Conservation (phyloP, 176 grass and related monocot species). For the Oryza officinalis region DNA sequence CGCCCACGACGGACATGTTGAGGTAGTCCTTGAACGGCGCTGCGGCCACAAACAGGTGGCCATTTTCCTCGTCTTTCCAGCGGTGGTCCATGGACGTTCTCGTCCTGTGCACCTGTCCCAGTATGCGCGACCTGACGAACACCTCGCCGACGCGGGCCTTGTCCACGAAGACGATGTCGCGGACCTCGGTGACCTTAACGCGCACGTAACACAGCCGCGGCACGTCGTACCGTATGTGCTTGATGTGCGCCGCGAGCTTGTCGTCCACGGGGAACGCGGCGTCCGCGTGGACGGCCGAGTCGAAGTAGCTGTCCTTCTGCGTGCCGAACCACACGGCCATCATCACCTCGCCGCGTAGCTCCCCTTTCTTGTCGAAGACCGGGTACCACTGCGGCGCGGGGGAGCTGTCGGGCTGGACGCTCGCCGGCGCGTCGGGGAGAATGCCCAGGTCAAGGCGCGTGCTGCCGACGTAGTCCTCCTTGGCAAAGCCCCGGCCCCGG, state of each 20-base stretch:
- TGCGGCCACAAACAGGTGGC: conserved; percentile 61
- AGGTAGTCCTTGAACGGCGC: conserved; percentile 61
- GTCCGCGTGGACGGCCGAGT: conserved; percentile 62
- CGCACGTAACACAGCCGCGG: conserved; percentile 75
- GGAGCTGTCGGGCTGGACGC: conserved; percentile 49
- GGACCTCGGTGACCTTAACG: conserved; percentile 53
- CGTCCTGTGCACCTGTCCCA: conserved; percentile 44
- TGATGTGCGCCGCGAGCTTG: conserved; percentile 50
- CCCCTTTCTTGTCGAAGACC: conserved; percentile 37
- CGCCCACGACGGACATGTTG: conserved; percentile 56
- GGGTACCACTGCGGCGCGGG: conserved; percentile 68
- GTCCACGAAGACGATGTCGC: conserved; percentile 49
- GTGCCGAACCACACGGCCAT: conserved; percentile 71
- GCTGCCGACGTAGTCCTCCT: conserved; percentile 51
- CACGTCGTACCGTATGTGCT: conserved; percentile 65
- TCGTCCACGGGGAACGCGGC: conserved; percentile 42
- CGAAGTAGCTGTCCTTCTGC: conserved; percentile 71
- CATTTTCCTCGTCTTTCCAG: conserved; percentile 54
- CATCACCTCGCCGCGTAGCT: conserved; percentile 59
- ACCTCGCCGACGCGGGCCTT: conserved; percentile 54
- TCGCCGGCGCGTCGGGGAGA: conserved; percentile 36
- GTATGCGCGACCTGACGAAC: conserved; percentile 40
- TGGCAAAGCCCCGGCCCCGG: conserved; percentile 47
- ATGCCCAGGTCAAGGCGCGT: conserved; percentile 42
- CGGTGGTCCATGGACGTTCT: conserved; percentile 31